Evolutionary conservation across 208 protist genomes (phyloP).

Genomic region (Entamoeba invadens): DNA sequence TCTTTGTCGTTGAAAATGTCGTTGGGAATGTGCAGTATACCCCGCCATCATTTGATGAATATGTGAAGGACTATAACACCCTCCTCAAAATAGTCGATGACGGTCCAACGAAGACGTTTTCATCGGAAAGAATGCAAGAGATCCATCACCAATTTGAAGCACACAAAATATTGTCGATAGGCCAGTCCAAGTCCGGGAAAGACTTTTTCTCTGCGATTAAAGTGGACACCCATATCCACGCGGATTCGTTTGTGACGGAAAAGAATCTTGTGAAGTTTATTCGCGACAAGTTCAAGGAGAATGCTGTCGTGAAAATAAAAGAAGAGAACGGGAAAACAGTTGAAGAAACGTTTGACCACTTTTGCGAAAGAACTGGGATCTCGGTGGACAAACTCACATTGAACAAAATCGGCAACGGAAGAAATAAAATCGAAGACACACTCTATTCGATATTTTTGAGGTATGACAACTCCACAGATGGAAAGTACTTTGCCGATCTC

Average conservation of each 20-base stretch:
- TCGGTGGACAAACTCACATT: slow-evolving; percentile 30
- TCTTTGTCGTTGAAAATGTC: neutral
- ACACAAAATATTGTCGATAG: neutral
- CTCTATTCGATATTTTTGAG: slow-evolving; percentile 7
- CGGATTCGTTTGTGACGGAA: slow-evolving; percentile 71
- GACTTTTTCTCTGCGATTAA: slow-evolving; percentile 55
- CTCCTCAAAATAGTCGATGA: neutral
- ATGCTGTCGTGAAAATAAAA: neutral
- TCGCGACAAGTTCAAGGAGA: slow-evolving; percentile 58
- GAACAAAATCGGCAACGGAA: slow-evolving; percentile 20
- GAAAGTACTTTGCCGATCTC: slow-evolving; percentile 16
- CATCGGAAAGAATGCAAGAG: neutral
- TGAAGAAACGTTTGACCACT: slow-evolving; percentile 20
- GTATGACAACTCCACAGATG: neutral
- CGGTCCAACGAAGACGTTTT: neutral
- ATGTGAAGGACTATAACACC: neutral
- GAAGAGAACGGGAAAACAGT: slow-evolving; percentile 9
- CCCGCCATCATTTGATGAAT: neutral
- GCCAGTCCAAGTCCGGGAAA: neutral
- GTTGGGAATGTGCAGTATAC: neutral
- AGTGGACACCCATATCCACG: slow-evolving; percentile 87
- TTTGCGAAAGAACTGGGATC: neutral
- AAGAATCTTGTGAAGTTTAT: slow-evolving; percentile 75
- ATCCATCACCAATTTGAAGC: neutral
- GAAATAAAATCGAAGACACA: neutral